phyloP scores from a whole-genome alignment of 129 eudicot species.

The Daucus carota region DNA sequence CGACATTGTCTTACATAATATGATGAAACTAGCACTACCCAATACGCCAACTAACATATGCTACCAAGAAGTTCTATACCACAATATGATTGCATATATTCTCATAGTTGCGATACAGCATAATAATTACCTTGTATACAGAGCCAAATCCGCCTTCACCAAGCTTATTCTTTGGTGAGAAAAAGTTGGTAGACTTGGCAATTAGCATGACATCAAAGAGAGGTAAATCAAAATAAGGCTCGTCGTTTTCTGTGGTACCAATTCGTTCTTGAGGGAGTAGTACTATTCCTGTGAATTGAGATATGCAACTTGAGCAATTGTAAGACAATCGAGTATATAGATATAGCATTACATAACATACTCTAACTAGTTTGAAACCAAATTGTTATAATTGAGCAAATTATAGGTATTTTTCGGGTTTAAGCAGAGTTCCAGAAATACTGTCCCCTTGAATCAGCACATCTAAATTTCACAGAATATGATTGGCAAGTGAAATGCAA shows the following conservation, averaged over 20 bases:
- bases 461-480: neutral
- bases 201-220: neutral
- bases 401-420: neutral
- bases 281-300: neutral
- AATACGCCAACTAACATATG: neutral
- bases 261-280: neutral
- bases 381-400: neutral
- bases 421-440: too few species aligned
- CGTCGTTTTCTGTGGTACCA: neutral
- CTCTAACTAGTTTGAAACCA: neutral
- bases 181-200: neutral
- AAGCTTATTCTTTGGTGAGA: conserved; percentile 5
- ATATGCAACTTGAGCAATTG: neutral
- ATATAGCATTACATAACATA: neutral
- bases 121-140: conserved; percentile 1
- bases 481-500: neutral
- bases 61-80: neutral
- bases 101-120: neutral
- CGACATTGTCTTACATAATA: neutral
- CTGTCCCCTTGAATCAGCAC: neutral
- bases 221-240: neutral
- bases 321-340: neutral
- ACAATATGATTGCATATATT: neutral
- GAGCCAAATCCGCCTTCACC: conserved; percentile 10
- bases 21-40: neutral